A percentile compares a stretch with the other conserved stretches of the same genome.
Evolutionary conservation across 2,329 filamentous ascomycete species (phyloP).

Genomic region (Aspergillus sergii): DNA sequence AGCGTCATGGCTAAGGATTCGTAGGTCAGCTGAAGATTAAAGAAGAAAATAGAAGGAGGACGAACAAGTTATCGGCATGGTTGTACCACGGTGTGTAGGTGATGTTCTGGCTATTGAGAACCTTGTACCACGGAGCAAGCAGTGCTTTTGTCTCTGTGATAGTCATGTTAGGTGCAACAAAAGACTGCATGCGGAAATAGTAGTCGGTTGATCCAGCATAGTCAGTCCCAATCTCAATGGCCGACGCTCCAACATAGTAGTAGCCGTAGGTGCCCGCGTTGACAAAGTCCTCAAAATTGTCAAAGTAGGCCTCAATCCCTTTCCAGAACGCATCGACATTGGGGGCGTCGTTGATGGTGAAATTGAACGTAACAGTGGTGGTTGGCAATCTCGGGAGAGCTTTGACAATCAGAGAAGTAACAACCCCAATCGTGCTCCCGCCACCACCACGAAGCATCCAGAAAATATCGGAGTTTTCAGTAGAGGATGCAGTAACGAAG

Average conservation of each 20-base stretch:
- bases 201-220: slow-evolving; percentile 23
- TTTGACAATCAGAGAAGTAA: slow-evolving; percentile 38
- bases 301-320: slow-evolving; percentile 19
- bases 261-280: slow-evolving; percentile 27
- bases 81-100: slow-evolving; percentile 24
- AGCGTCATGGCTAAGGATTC: slow-evolving; percentile 20
- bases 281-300: slow-evolving; percentile 23
- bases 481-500: slow-evolving; percentile 24
- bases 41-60: not conserved
- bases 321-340: slow-evolving; percentile 21
- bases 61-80: slow-evolving; percentile 27
- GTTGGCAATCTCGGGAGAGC: slow-evolving; percentile 22
- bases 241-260: slow-evolving; percentile 24
- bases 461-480: slow-evolving; percentile 46
- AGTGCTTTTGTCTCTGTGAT: slow-evolving; percentile 22
- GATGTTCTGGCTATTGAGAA: slow-evolving; percentile 21
- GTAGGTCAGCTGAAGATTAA: not conserved
- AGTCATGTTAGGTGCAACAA: slow-evolving; percentile 26
- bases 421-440: slow-evolving; percentile 53
- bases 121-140: slow-evolving; percentile 23
- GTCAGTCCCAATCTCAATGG: slow-evolving; percentile 15
- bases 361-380: slow-evolving; percentile 28
- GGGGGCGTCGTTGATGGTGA: slow-evolving; percentile 22
- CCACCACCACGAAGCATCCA: slow-evolving; percentile 59
- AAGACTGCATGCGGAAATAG: slow-evolving; percentile 30